These are phyloP conservation scores for Venturia asperata DNA, from an alignment of 2,329 filamentous ascomycete genomes.

Conservation along the genomic window DNA sequence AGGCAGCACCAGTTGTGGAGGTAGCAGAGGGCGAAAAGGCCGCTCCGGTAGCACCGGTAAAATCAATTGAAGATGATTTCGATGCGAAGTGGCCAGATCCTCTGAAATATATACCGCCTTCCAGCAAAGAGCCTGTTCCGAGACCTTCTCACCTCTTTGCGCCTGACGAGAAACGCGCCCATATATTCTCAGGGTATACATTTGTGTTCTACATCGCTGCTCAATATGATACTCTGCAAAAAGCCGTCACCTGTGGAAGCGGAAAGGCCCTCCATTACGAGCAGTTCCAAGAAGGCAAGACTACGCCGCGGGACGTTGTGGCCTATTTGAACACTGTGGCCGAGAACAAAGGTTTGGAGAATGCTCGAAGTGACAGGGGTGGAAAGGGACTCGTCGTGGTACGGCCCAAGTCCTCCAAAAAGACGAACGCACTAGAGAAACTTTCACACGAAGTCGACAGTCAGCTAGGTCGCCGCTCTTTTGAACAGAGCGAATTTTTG, in stretches of 20 bases:
- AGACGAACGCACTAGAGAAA: constrained; percentile 45
- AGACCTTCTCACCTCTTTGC: constrained; percentile 62
- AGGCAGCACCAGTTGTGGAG: neutral
- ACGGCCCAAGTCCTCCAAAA: constrained; percentile 42
- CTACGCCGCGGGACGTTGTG: constrained; percentile 67
- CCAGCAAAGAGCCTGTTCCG: constrained; percentile 66
- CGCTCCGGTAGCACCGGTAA: constrained; percentile 43
- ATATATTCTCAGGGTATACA: constrained; percentile 77
- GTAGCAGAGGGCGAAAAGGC: constrained; percentile 26
- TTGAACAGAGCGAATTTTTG: constrained; percentile 86
- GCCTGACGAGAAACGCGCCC: constrained; percentile 58
- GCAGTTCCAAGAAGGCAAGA: constrained; percentile 51
- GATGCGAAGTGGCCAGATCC: constrained; percentile 71
- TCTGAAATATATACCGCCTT: constrained; percentile 62
- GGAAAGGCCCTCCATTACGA: constrained; percentile 71
- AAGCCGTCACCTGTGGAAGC: constrained; percentile 67
- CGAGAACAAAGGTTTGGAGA: constrained; percentile 63
- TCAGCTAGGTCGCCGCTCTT: constrained; percentile 69
- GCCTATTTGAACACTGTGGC: constrained; percentile 67
- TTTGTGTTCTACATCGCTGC: constrained; percentile 76
- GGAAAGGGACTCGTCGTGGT: constrained; percentile 73
- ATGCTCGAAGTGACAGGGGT: constrained; percentile 54
- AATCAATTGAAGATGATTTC: constrained; percentile 53
- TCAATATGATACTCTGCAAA: constrained; percentile 69
- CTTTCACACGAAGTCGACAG: constrained; percentile 61